Conservation (phyloP, 805 yeast genomes). For the Wickerhamiella azymoides region DNA sequence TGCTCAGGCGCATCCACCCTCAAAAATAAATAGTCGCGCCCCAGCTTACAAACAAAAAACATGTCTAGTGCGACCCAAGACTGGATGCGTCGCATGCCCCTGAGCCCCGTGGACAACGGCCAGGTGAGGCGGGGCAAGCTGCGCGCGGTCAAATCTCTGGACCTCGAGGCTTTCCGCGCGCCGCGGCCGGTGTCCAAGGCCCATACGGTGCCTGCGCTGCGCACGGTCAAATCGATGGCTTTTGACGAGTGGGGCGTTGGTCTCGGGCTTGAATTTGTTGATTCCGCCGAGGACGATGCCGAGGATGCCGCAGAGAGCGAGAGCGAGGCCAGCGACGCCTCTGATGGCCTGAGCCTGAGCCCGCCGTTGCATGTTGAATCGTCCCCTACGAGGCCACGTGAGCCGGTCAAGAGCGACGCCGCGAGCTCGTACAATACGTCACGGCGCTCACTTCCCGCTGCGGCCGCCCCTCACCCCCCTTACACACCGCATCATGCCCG, state of each 20-base stretch:
- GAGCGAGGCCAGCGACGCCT: neutral
- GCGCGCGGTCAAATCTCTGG: conserved; percentile 6
- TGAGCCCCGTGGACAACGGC: neutral
- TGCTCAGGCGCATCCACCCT: too few species aligned
- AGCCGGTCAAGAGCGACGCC: neutral
- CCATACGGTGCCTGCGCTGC: neutral
- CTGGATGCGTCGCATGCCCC: neutral
- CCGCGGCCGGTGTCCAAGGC: neutral
- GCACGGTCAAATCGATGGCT: neutral
- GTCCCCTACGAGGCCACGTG: too few species aligned
- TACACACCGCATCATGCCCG: neutral
- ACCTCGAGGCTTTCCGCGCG: neutral
- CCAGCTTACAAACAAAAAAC: neutral
- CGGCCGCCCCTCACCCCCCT: neutral
- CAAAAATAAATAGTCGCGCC: neutral
- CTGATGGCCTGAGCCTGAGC: neutral
- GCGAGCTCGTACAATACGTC: too few species aligned
- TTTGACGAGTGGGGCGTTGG: neutral
- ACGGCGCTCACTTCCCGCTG: too few species aligned
- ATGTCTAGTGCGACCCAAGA: neutral
- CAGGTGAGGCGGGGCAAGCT: conserved; percentile 2
- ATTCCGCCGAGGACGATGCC: too few species aligned
- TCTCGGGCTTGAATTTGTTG: too few species aligned
- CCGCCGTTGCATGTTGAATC: neutral
- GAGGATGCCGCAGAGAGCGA: too few species aligned